Evolutionary conservation across 2,329 filamentous ascomycete genomes (phyloP), one percentile per base, ranked within the genome.

Genomic region (Stagonosporopsis chrysanthemi): DNA sequence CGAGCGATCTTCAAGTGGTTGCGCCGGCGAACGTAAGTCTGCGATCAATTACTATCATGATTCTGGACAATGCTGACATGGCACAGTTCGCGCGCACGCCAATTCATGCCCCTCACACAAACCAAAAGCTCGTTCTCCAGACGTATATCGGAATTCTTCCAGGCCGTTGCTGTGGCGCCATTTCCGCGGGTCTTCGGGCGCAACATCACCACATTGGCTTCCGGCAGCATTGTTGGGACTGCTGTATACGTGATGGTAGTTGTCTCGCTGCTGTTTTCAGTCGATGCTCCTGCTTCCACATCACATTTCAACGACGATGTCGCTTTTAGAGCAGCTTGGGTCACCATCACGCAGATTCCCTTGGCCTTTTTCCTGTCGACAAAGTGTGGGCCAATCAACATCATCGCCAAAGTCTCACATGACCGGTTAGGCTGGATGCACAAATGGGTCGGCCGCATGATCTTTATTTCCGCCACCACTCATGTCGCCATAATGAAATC

Each of bases 281-380:
- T 73, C 2, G 61, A 68, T 49, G 66, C 68, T 4, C 69, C 70
- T 3, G 35, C 45, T 2, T 56, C 65, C 1, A 68, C 67, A 1
- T 26, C 42, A 14, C 66, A 71, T 28, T 73, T 68, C 41, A n/a
- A 62, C 23, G 70, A 72, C 43, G 67, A 73, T 51, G 61, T 73
- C 15, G 68, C 67, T 7, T 72, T 72, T 35, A 66, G 71, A 22
- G 69, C 68, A 4, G 71, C 68, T 11, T 73, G 71, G 71, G 50
- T 71, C 19, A 68, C 69, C 2, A 31, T 73, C 2, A 63, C 65
- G 2, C 71, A 73, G 40, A 55, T 73, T 3, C 69, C 71, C 0
- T 47, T 73, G 0, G 61, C 69, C 26, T 70, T 67, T 39, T 55
- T 73, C 23, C 61, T 73, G 1, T 65, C 69, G 1, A 65, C 66